Evolutionary conservation across 2,329 filamentous ascomycete genomes (phyloP), one percentile per base, ranked within the genome.

Genomic region (Talaromyces marneffei): DNA sequence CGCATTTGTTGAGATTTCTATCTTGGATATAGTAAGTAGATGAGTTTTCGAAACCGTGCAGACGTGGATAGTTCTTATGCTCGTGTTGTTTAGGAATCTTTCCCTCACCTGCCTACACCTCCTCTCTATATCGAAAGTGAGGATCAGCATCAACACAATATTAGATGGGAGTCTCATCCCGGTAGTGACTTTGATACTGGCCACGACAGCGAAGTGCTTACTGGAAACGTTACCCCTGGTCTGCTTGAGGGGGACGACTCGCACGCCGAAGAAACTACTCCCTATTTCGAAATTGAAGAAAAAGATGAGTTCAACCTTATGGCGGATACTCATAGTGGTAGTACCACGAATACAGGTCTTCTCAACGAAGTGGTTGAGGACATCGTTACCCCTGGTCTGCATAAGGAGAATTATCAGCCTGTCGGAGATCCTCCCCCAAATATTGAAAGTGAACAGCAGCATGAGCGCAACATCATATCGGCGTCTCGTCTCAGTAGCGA

Each of bases 1-100:
- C 18, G 63, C 44, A 20, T 44, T 71, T 6, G 64, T 69, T 42
- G 59, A 57, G 3, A 66, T 66, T 14, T 54, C 54, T 7, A 33
- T 65, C 9, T 67, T 64, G 57, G 69, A 66, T 59, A 65, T 59
- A 63, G 70, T 73, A 71, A 56, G 62, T 55, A 29, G 8, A 20
- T 27, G 2, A n/a, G n/a, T 14, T 4, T 40, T 35, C 8, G 7
- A 31, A 8, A 52, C n/a, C 4, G 9, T 18, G 3, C 3, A 20
- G 9, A 31, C 33, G 48, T 35, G 48, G 18, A 31, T 7, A 8
- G 5, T 33, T 33, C 29, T 44, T 6, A 35, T 31, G 44, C 48
- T 44, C 9, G 29, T 25, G n/a, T 4, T 18, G 18, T 42, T 16
- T 48, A 60, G 59, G 14, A 8, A 29, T n/a, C 27, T 20, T 37